Conservation (phyloP, 2,329 filamentous ascomycete genomes). For the Exophiala xenobiotica region DNA sequence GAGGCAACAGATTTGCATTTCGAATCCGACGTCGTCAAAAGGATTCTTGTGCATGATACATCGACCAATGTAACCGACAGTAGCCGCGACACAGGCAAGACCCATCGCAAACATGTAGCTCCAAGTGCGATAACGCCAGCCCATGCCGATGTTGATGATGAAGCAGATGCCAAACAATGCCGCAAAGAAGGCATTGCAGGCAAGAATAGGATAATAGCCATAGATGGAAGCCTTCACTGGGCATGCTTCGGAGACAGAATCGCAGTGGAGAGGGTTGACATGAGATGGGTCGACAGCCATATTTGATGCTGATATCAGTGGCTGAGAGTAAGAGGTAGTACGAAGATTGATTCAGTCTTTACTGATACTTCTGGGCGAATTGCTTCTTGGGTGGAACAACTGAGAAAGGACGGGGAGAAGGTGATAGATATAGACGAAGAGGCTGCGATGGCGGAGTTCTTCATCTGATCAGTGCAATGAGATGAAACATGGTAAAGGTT, state of each 20-base stretch:
- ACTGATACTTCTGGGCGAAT: too few species aligned
- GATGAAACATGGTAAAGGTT: too few species aligned
- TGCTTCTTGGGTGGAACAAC: too few species aligned
- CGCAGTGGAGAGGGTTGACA: constrained; percentile 20
- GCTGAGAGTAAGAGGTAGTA: too few species aligned
- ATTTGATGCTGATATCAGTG: neutral
- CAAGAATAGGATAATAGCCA: constrained; percentile 53
- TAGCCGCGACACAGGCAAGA: constrained; percentile 45
- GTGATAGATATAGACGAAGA: too few species aligned
- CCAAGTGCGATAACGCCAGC: constrained; percentile 54
- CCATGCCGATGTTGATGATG: constrained; percentile 49
- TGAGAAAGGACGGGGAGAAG: too few species aligned
- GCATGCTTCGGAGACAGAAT: constrained; percentile 38
- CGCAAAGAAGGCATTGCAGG: constrained; percentile 53
- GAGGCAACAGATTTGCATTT: constrained; percentile 53
- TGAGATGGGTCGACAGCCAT: constrained; percentile 17
- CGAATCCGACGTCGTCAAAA: constrained; percentile 49
- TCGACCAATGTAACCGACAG: constrained; percentile 57
- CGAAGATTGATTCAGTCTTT: too few species aligned
- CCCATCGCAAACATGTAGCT: constrained; percentile 51
- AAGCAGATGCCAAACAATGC: constrained; percentile 51
- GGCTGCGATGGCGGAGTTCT: too few species aligned
- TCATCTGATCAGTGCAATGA: too few species aligned
- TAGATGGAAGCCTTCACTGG: constrained; percentile 50
- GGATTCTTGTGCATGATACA: constrained; percentile 55